Percentiles rank a stretch among this genome's conserved stretches.
Conservation (phyloP, 139 green algal genomes). For the Auxenochlorella pyrenoidosa region DNA sequence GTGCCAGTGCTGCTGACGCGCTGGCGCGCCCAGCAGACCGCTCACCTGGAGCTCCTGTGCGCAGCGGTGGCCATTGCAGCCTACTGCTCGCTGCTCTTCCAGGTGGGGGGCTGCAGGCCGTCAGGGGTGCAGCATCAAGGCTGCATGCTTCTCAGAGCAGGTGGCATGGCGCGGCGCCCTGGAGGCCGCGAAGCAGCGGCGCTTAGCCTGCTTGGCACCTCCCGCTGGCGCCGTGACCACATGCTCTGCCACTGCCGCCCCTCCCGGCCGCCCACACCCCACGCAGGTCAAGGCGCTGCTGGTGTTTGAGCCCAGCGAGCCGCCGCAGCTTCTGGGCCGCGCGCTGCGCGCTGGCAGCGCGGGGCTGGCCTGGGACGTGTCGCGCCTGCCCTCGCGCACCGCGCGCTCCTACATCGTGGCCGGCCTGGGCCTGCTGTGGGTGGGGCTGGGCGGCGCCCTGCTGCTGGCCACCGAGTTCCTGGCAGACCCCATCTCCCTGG, state of each 20-base stretch:
- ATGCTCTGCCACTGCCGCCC: too few relatives aligned
- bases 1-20: conserved; percentile 32
- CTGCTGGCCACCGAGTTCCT: conserved; percentile 55
- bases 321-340: conserved; percentile 18
- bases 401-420: conserved; percentile 14
- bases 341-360: background rate
- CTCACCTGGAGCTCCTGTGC: conserved; percentile 45
- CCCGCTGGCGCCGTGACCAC: too few relatives aligned
- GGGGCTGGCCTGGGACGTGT: conserved; percentile 33
- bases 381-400: conserved; percentile 22
- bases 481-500: background rate
- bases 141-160: too few relatives aligned
- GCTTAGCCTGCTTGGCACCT: too few relatives aligned
- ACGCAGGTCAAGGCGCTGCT: conserved; percentile 53
- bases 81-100: conserved; percentile 60
- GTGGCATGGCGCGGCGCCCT: too few relatives aligned
- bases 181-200: too few relatives aligned
- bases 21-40: background rate
- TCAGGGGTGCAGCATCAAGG: too few relatives aligned
- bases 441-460: conserved; percentile 47
- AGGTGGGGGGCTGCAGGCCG: conserved; percentile 17
- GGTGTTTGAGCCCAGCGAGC: conserved; percentile 52
- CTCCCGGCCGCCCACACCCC: too few relatives aligned
- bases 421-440: conserved; percentile 63
- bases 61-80: conserved; percentile 45